Conservation (phyloP, 495 filamentous ascomycete genomes). For the Annulohypoxylon maeteangense region DNA sequence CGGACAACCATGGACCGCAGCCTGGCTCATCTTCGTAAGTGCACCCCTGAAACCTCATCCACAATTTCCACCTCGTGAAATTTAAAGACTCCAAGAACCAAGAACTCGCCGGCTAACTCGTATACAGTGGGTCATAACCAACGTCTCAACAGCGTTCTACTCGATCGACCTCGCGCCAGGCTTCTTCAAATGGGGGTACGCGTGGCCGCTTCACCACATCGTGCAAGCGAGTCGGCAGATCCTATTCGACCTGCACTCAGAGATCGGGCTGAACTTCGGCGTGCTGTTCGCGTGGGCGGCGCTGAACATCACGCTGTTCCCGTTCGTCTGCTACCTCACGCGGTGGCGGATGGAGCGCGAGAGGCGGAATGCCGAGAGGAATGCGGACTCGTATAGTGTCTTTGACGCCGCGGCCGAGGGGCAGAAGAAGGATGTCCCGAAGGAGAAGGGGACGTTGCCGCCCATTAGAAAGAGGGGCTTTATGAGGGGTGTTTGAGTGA, state of each 20-base stretch:
- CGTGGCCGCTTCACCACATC: conserved; percentile 76
- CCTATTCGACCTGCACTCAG: conserved; percentile 70
- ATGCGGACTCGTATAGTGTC: conserved; percentile 29
- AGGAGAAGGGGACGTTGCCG: conserved; percentile 37
- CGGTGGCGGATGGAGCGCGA: conserved; percentile 63
- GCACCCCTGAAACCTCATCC: not conserved
- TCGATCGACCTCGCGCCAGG: conserved; percentile 65
- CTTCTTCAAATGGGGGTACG: conserved; percentile 76
- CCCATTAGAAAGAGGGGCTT: conserved; percentile 41
- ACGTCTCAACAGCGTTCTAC: conserved; percentile 74
- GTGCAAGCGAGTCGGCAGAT: conserved; percentile 72
- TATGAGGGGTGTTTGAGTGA: conserved; percentile 32
- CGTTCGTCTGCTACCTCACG: conserved; percentile 68
- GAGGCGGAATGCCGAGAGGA: conserved; percentile 42
- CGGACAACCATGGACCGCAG: conserved; percentile 72
- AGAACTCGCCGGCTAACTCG: conserved; percentile 5
- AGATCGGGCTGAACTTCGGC: conserved; percentile 73
- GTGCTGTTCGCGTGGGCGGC: conserved; percentile 71
- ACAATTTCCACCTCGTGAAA: not conserved
- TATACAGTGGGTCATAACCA: conserved; percentile 72
- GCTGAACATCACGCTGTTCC: conserved; percentile 67
- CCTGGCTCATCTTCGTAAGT: conserved; percentile 73
- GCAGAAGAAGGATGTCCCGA: conserved; percentile 35
- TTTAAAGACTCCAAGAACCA: too few relatives aligned
- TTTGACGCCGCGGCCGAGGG: conserved; percentile 27